A percentile compares a stretch with the other conserved stretches of the same genome.
Evolutionary conservation across 164 flowering plant genomes (phyloP).

Genomic region (Berberis vulgaris): DNA sequence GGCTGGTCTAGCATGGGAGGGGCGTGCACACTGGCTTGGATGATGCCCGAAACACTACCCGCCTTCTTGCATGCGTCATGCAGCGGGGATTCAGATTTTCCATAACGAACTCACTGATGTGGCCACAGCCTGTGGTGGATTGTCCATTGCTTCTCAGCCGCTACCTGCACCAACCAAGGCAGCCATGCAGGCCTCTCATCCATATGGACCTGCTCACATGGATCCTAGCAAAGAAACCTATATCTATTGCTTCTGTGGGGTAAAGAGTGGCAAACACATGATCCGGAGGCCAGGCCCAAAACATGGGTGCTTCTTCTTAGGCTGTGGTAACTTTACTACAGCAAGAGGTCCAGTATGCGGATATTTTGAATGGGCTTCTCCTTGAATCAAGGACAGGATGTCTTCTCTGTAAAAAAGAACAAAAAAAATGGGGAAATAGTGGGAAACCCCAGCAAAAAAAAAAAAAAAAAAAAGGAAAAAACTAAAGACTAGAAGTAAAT

Average conservation of each 20-base stretch:
- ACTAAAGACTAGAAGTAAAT: neutral
- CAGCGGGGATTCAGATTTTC: constrained; percentile 63
- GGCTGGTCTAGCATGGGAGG: constrained; percentile 90
- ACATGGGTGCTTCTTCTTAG: constrained; percentile 76
- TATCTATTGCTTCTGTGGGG: constrained; percentile 67
- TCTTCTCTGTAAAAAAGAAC: neutral
- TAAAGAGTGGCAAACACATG: constrained; percentile 50
- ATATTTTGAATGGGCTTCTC: constrained; percentile 71
- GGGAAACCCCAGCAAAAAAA: neutral
- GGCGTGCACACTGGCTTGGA: constrained; percentile 97
- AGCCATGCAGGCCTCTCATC: too few species aligned
- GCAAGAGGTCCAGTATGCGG: constrained; percentile 67
- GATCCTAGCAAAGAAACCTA: constrained; percentile 18
- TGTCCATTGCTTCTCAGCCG: too few species aligned
- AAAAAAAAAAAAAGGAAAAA: neutral
- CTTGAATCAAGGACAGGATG: constrained; percentile 17
- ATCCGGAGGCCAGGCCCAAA: constrained; percentile 69
- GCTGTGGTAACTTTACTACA: constrained; percentile 89
- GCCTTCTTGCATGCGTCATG: constrained; percentile 69
- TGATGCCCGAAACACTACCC: constrained; percentile 95
- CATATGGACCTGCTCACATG: constrained; percentile 13
- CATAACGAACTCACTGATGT: constrained; percentile 68
- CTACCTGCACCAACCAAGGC: too few species aligned
- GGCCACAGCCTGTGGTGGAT: constrained; percentile 14
- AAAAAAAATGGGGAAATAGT: neutral